phyloP scores from a whole-genome alignment of 2,329 filamentous ascomycete species.

The Fusarium succisae region DNA sequence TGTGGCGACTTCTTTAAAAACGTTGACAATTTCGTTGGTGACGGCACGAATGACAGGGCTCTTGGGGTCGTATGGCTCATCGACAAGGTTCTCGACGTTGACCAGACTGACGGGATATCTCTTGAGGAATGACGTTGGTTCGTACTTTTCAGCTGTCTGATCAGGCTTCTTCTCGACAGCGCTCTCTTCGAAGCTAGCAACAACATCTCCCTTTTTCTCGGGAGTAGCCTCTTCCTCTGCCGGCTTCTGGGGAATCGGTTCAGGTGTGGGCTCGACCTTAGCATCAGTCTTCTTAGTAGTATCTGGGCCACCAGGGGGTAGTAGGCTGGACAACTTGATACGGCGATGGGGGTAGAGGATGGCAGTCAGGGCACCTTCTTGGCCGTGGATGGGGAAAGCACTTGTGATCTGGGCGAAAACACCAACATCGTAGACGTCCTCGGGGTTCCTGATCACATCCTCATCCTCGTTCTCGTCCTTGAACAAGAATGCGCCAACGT shows the following conservation, averaged over 20 bases:
- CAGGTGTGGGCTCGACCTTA: constrained; percentile 62
- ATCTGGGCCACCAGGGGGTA: constrained; percentile 71
- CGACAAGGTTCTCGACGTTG: constrained; percentile 90
- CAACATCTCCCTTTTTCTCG: constrained; percentile 90
- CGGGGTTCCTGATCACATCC: constrained; percentile 88
- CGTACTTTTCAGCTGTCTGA: constrained; percentile 68
- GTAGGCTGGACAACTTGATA: constrained; percentile 86
- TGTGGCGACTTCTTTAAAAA: constrained; percentile 95
- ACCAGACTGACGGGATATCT: constrained; percentile 94
- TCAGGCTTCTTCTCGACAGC: constrained; percentile 69
- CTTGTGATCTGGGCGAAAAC: constrained; percentile 99
- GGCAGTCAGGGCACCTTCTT: constrained; percentile 85
- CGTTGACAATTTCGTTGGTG: constrained; percentile 97
- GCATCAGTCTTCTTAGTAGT: constrained; percentile 60
- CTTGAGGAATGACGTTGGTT: constrained; percentile 89
- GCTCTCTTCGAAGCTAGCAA: constrained; percentile 94
- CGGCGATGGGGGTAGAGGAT: constrained; percentile 96
- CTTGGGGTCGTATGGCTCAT: constrained; percentile 90
- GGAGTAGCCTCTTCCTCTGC: constrained; percentile 61
- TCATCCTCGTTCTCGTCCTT: constrained; percentile 95
- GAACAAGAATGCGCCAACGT: constrained; percentile 95
- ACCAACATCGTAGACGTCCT: constrained; percentile 94
- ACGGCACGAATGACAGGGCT: constrained; percentile 89
- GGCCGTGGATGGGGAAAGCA: constrained; percentile 88
- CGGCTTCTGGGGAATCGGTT: constrained; percentile 66